Conservation (phyloP, 2,329 filamentous ascomycete species). For the Ophiobolus disseminans region DNA sequence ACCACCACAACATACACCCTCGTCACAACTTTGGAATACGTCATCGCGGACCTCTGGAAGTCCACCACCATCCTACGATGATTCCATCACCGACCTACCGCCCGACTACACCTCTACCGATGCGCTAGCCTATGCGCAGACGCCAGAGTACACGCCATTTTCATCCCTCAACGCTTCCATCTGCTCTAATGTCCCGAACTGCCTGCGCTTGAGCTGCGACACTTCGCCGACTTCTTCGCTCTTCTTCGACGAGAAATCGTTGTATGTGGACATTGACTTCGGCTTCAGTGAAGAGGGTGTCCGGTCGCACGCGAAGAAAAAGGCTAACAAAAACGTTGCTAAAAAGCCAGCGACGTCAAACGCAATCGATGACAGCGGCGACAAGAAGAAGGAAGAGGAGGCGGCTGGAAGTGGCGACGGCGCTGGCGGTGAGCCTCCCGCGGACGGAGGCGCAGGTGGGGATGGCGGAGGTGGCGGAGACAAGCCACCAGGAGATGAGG, state of each 20-base stretch:
- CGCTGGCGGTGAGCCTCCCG: constrained; percentile 44
- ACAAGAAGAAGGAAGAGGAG: constrained; percentile 58
- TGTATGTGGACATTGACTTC: constrained; percentile 63
- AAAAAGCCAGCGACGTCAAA: constrained; percentile 32
- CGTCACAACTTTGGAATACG: constrained; percentile 36
- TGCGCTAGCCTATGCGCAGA: constrained; percentile 49
- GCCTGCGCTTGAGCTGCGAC: constrained; percentile 37
- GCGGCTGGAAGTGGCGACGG: constrained; percentile 39
- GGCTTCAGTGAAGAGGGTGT: constrained; percentile 60
- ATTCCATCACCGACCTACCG: constrained; percentile 52
- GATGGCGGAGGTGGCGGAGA: constrained; percentile 47
- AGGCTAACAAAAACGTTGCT: constrained; percentile 51
- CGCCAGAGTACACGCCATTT: constrained; percentile 38
- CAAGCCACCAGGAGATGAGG: constrained; percentile 40
- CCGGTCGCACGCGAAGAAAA: constrained; percentile 62
- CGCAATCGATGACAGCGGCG: constrained; percentile 54
- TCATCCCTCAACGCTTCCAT: constrained; percentile 43
- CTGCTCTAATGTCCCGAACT: constrained; percentile 37
- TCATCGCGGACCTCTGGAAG: constrained; percentile 22
- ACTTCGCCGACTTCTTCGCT: constrained; percentile 38
- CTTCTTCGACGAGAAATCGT: constrained; percentile 41
- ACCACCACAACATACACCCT: constrained; percentile 22
- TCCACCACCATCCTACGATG: constrained; percentile 54
- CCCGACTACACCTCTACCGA: constrained; percentile 55
- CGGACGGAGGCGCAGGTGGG: constrained; percentile 45